Conservation (phyloP, 1,139 yeast genomes). For the Suhomyces terraborum region DNA sequence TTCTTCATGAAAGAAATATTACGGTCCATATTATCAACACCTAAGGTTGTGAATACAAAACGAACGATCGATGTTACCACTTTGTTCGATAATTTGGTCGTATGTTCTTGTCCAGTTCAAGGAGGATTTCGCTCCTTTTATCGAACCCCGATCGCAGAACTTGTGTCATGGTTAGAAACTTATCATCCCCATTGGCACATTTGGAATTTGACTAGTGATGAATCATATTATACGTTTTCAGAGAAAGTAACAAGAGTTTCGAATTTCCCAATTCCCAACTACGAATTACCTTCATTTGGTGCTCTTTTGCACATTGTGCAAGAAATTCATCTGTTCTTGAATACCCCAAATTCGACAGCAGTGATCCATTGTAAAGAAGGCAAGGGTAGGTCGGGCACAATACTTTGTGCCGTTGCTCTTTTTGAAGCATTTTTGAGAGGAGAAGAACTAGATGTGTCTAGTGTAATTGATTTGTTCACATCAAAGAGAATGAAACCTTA, state of each 20-base stretch:
- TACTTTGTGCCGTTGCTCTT: constrained; percentile 73
- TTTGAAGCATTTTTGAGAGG: constrained; percentile 14
- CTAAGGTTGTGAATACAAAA: constrained; percentile 24
- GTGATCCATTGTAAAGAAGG: constrained; percentile 90
- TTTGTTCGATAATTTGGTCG: constrained; percentile 61
- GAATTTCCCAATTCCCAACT: constrained; percentile 70
- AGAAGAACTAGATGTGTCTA: constrained; percentile 30
- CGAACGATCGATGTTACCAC: constrained; percentile 61
- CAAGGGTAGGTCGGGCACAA: constrained; percentile 85
- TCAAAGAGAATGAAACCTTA: constrained; percentile 57
- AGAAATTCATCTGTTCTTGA: constrained; percentile 50
- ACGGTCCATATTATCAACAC: constrained; percentile 28
- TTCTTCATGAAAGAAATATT: constrained; percentile 10
- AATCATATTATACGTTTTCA: constrained; percentile 48
- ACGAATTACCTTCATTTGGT: constrained; percentile 69
- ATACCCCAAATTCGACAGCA: constrained; percentile 42
- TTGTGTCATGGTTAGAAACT: constrained; percentile 57
- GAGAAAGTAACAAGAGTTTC: constrained; percentile 35
- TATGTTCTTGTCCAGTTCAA: constrained; percentile 72
- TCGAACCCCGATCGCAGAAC: constrained; percentile 55
- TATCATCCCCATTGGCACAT: constrained; percentile 61
- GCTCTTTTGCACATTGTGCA: constrained; percentile 46
- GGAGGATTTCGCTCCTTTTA: constrained; percentile 47
- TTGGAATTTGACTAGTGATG: constrained; percentile 59
- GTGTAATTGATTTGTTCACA: constrained; percentile 57